phyloP scores from a whole-genome alignment of 495 filamentous ascomycete genomes.

The Penicillium soppii region DNA sequence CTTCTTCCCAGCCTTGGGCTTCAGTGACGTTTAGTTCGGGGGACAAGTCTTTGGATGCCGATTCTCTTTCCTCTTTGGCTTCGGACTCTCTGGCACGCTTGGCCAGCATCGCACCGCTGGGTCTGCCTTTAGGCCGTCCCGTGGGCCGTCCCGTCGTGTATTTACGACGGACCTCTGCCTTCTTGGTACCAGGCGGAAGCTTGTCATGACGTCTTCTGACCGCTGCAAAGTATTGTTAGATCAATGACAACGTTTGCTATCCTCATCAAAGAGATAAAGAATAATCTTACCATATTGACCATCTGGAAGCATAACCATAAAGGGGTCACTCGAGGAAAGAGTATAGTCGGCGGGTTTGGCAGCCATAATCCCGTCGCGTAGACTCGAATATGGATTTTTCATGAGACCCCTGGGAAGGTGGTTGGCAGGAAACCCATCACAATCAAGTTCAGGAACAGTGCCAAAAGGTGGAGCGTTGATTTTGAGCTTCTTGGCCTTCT shows the following conservation, averaged over 20 bases:
- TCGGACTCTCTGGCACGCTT: background rate
- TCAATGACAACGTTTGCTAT: background rate
- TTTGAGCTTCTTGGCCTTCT: conserved; percentile 31
- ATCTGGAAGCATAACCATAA: conserved; percentile 22
- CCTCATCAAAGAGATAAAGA: background rate
- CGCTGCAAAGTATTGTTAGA: conserved; percentile 1
- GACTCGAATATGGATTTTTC: conserved; percentile 44
- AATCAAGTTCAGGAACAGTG: conserved; percentile 43
- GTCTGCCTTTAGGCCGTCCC: conserved; percentile 1
- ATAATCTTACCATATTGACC: conserved; percentile 32
- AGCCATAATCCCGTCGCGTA: conserved; percentile 42
- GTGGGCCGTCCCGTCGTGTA: background rate
- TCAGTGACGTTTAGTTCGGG: background rate
- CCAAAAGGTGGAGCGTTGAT: conserved; percentile 34
- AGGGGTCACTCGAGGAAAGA: conserved; percentile 34
- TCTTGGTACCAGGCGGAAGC: conserved; percentile 2
- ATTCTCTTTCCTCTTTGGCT: background rate
- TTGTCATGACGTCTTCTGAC: conserved; percentile 2
- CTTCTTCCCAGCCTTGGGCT: background rate
- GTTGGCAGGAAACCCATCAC: conserved; percentile 51
- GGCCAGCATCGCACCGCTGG: background rate
- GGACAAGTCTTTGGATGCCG: background rate
- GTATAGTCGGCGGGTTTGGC: conserved; percentile 32
- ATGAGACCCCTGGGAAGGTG: conserved; percentile 29
- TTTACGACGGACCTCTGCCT: background rate